Evolutionary conservation across 495 filamentous ascomycete genomes (phyloP).

Genomic region (Articulospora tetracladia): DNA sequence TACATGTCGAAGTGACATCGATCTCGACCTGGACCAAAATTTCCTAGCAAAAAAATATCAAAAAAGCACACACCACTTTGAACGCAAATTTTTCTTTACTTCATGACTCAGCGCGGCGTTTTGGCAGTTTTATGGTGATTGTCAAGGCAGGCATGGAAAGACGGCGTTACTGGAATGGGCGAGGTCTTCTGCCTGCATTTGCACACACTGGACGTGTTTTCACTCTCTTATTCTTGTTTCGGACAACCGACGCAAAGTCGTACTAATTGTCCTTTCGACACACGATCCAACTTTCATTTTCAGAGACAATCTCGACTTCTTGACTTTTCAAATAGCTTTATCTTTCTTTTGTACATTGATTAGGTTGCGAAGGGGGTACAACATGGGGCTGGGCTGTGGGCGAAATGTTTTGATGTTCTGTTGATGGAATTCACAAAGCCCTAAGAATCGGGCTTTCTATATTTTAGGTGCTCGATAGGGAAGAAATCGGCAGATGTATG

Average conservation of each 20-base stretch:
- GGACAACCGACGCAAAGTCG: background rate
- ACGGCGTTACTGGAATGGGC: conserved; percentile 8
- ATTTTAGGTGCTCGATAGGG: background rate
- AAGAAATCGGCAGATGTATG: background rate
- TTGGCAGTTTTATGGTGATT: conserved; percentile 5
- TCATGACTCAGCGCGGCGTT: conserved; percentile 14
- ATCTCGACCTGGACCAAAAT: background rate
- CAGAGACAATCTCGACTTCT: background rate
- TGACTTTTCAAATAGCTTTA: background rate
- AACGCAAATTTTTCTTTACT: conserved; percentile 3
- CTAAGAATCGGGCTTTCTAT: background rate
- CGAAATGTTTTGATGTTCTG: background rate
- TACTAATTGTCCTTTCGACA: background rate
- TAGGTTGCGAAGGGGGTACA: background rate
- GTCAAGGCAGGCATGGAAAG: background rate
- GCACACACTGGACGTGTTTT: conserved; percentile 12
- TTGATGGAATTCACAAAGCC: background rate
- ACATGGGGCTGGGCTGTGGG: background rate
- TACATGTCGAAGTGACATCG: conserved; percentile 6
- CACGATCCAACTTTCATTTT: background rate
- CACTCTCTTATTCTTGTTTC: background rate
- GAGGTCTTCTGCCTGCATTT: conserved; percentile 16
- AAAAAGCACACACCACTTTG: conserved; percentile 1
- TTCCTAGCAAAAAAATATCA: background rate
- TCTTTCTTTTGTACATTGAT: background rate